Evolutionary conservation across 192 early-diverging fungal species (phyloP).

Genomic region (Coemansia nantahalensis): DNA sequence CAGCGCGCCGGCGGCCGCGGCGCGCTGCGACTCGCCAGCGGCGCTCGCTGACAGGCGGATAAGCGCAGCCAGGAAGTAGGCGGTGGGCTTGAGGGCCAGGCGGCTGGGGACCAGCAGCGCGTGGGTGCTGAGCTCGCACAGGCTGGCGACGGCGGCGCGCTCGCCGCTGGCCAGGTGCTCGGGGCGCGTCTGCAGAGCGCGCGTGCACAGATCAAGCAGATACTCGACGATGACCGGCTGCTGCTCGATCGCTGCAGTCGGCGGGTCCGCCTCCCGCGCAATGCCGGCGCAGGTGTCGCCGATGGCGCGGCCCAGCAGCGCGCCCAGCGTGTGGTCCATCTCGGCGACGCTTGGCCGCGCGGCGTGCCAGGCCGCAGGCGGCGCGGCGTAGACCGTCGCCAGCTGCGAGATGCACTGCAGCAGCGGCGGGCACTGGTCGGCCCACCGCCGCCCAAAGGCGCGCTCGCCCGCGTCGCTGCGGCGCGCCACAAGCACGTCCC

Average conservation of each 20-base stretch:
- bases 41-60: constrained; percentile 22
- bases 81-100: constrained; percentile 35
- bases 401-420: constrained; percentile 41
- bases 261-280: constrained; percentile 13
- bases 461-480: background rate
- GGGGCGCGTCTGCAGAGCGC: constrained; percentile 25
- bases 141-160: constrained; percentile 6
- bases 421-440: constrained; percentile 43
- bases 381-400: constrained; percentile 15
- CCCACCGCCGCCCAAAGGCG: constrained; percentile 24
- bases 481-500: constrained; percentile 21
- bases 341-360: constrained; percentile 4
- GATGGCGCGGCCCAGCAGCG: constrained; percentile 25
- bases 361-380: constrained; percentile 10
- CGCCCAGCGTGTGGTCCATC: constrained; percentile 26
- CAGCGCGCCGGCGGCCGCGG: constrained; percentile 3
- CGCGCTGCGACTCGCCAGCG: constrained; percentile 1
- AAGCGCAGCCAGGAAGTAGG: constrained; percentile 35
- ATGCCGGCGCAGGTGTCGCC: constrained; percentile 26
- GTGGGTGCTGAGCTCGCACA: constrained; percentile 38
- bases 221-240: constrained; percentile 41
- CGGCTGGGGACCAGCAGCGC: constrained; percentile 46
- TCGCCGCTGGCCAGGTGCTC: constrained; percentile 13
- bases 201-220: constrained; percentile 36
- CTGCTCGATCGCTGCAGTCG: constrained; percentile 35